Evolutionary conservation across 176 grass and related monocot species (phyloP).

Genomic region (Oropetium thomaeum): DNA sequence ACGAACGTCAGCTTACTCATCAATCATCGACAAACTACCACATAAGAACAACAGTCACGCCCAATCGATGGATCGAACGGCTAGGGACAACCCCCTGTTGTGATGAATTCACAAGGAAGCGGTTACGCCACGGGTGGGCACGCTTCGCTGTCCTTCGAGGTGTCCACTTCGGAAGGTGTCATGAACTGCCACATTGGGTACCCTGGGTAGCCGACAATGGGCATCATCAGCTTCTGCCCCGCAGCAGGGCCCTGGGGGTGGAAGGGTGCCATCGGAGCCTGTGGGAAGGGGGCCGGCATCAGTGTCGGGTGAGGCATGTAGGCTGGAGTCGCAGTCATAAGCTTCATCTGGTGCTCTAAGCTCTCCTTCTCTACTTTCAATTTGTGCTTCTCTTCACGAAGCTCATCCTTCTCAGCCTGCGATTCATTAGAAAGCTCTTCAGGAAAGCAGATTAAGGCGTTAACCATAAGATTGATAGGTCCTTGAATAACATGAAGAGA

Average conservation of each 20-base stretch:
- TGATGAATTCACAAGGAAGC: slow-evolving; percentile 9
- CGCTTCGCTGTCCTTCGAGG: slow-evolving; percentile 55
- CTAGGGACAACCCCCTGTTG: slow-evolving; percentile 19
- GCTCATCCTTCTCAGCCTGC: slow-evolving; percentile 76
- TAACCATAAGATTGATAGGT: too few relatives aligned
- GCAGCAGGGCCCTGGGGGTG: slow-evolving; percentile 37
- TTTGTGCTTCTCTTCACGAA: slow-evolving; percentile 73
- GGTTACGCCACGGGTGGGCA: slow-evolving; percentile 63
- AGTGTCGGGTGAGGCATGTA: slow-evolving; percentile 59
- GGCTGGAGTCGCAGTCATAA: slow-evolving; percentile 43
- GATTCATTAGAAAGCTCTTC: background rate
- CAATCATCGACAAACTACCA: slow-evolving; percentile 29
- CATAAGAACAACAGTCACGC: slow-evolving; percentile 26
- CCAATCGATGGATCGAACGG: slow-evolving; percentile 23
- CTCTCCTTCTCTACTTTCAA: slow-evolving; percentile 62
- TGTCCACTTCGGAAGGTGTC: slow-evolving; percentile 65
- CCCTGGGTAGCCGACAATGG: slow-evolving; percentile 53
- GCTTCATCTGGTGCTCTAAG: slow-evolving; percentile 67
- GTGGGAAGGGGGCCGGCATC: slow-evolving; percentile 50
- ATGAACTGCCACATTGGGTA: slow-evolving; percentile 81
- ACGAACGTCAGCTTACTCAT: slow-evolving; percentile 23
- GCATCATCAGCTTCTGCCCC: slow-evolving; percentile 72
- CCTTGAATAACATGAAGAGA: background rate
- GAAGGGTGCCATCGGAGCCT: slow-evolving; percentile 47
- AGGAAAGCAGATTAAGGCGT: background rate